These are phyloP conservation scores for Pelargonium hybrid DNA, from an alignment of 441 rosid genomes.

Conservation along the genomic window DNA sequence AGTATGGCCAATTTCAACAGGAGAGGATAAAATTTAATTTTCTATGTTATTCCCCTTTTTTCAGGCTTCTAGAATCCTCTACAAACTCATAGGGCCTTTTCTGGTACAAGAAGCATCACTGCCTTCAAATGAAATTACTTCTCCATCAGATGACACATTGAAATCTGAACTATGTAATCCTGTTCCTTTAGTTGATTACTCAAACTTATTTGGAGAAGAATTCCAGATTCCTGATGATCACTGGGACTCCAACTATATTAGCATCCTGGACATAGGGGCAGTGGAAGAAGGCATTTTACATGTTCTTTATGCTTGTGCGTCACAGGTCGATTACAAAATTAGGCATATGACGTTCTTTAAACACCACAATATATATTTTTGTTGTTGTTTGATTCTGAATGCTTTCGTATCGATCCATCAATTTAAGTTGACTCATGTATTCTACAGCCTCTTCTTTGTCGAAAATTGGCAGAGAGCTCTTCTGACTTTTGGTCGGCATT, in stretches of 20 bases:
- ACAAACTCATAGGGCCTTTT: conserved; percentile 46
- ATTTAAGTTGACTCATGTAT: conserved; percentile 23
- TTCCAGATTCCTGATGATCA: conserved; percentile 44
- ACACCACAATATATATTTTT: conserved; percentile 4
- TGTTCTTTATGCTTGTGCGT: conserved; percentile 81
- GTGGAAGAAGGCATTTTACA: conserved; percentile 86
- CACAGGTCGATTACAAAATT: conserved; percentile 58
- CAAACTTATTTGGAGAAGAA: conserved; percentile 69
- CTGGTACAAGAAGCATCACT: conserved; percentile 31
- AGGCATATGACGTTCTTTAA: conserved; percentile 17
- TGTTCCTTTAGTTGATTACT: conserved; percentile 42
- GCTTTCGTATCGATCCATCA: conserved; percentile 14
- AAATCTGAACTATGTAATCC: conserved; percentile 35
- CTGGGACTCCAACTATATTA: conserved; percentile 46
- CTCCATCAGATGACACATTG: conserved; percentile 35
- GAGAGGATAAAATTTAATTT: conserved; percentile 16
- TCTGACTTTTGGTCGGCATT: conserved; percentile 66
- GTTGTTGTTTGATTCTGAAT: conserved; percentile 14
- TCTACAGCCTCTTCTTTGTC: conserved; percentile 55
- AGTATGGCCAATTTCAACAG: conserved; percentile 14
- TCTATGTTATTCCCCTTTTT: conserved; percentile 20
- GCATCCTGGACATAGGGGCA: conserved; percentile 54
- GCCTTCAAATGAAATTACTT: conserved; percentile 26
- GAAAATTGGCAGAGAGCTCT: conserved; percentile 49
- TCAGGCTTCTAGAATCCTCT: conserved; percentile 62